phyloP scores from a whole-genome alignment of 2,329 filamentous ascomycete species.

The Malbranchea zuffiana region DNA sequence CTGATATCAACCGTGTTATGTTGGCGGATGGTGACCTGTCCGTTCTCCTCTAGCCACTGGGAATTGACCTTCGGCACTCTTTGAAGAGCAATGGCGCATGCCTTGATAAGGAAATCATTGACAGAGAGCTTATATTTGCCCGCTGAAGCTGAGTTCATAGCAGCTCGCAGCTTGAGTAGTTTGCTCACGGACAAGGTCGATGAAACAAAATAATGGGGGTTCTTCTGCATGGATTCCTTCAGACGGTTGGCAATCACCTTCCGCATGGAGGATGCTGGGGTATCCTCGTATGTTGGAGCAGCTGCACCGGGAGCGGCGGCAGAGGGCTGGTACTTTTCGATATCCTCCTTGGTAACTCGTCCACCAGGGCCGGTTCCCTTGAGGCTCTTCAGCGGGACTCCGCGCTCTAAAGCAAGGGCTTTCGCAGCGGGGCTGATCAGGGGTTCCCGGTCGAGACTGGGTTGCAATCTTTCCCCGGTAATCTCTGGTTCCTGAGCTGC shows the following conservation, averaged over 20 bases:
- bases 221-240: conserved; percentile 77
- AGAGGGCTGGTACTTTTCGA: conserved; percentile 69
- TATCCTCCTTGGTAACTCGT: conserved; percentile 80
- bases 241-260: conserved; percentile 94
- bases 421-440: conserved; percentile 62
- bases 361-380: conserved; percentile 82
- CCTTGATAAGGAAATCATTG: conserved; percentile 99
- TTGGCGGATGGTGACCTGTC: conserved; percentile 71
- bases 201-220: conserved; percentile 97
- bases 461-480: conserved; percentile 66
- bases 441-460: conserved; percentile 71
- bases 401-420: conserved; percentile 74
- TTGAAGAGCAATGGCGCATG: conserved; percentile 72
- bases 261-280: conserved; percentile 82
- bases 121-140: conserved; percentile 99
- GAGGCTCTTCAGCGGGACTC: conserved; percentile 61
- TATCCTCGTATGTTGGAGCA: conserved; percentile 67
- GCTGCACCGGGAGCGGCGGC: conserved; percentile 42
- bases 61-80: conserved; percentile 96
- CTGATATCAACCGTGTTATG: conserved; percentile 90
- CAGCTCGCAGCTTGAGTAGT: conserved; percentile 89
- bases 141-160: conserved; percentile 76
- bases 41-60: conserved; percentile 73
- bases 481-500: conserved; percentile 49
- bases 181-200: conserved; percentile 84